Base-by-base conservation (phyloP, 805 yeast genomes). In the Monosporozyma yasuniensis region DNA sequence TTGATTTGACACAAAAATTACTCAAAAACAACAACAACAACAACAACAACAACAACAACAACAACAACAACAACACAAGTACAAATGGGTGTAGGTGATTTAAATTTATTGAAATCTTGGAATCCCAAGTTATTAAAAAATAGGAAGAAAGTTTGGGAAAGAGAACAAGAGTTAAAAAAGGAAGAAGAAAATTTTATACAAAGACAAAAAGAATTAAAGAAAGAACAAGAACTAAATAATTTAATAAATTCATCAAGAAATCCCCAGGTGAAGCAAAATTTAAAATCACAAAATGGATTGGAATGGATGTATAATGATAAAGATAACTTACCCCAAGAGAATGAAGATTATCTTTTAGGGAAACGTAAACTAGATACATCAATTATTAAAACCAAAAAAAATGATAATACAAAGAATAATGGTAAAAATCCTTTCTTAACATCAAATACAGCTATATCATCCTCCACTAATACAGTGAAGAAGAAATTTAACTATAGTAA, bases 101-200 rank as follows among this genome's bases (percentile, higher is more conserved):
- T 91, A 54, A 91, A 91, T 64, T 67, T 90, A 50, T 85, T 91
- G 70, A 91, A 91, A 65, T 91, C 98, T 53, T 91, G 98, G 99
- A 88, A 91, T 66, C 97, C 99, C 2, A 90, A 84, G 44, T 73
- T 87, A 47, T 72, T 86, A 62, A 86, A 84, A 64, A 91, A 91
- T 72, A 88, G 83, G 67, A 83, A 82, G 56, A 85, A 83, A 60
- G 90, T 91, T 34, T 84, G 95, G 91, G 75, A 80, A 55, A 74
- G 72, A 48, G 97, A 93, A 61, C 89, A 87, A 61, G 83, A 83
- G 39, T 81, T 84, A 8, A 68, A 87, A 6, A 76, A 77, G n/a
- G 95, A 87, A 59, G 76, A 82, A 45, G 77, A 77, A 56, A 76
- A 77, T 59, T 79, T 83, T 32, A 75, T 79, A 52, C 82, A 82